Conservation (phyloP, 106 monocot genomes). For the Hemerocallis citrina region DNA sequence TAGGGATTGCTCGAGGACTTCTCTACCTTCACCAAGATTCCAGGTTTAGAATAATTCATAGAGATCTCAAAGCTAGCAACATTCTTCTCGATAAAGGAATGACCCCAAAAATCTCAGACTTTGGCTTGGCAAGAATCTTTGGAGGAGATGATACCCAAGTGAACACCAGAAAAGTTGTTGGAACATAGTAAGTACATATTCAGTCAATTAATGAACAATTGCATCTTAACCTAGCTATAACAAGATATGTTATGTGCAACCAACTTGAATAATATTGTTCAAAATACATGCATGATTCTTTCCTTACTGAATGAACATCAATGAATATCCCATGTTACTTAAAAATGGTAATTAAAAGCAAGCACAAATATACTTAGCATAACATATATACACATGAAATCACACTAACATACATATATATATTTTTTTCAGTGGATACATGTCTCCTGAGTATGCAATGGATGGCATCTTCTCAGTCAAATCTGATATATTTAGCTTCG, state of each 20-base stretch:
- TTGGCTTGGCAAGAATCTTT: constrained; percentile 30
- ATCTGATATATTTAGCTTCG: constrained; percentile 65
- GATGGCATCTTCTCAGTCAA: constrained; percentile 41
- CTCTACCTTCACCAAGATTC: constrained; percentile 28
- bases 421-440: constrained; percentile 43
- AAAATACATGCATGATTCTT: too few relatives aligned
- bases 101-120: constrained; percentile 32
- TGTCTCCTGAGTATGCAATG: constrained; percentile 48
- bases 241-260: too few relatives aligned
- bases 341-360: too few relatives aligned
- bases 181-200: constrained; percentile 20
- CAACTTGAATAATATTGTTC: too few relatives aligned
- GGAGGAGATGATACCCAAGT: constrained; percentile 7
- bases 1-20: constrained; percentile 22
- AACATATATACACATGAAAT: neutral
- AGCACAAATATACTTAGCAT: neutral
- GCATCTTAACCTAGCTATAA: neutral
- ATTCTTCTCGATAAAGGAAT: constrained; percentile 20
- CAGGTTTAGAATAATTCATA: constrained; percentile 23
- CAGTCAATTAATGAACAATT: too few relatives aligned
- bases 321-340: too few relatives aligned
- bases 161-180: constrained; percentile 8
- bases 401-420: neutral
- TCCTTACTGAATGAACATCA: too few relatives aligned
- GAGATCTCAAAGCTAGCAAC: constrained; percentile 29